These are phyloP conservation scores for Peronosclerospora sorghi DNA, from an alignment of 352 stramenopile genomes.

Conservation along the genomic window DNA sequence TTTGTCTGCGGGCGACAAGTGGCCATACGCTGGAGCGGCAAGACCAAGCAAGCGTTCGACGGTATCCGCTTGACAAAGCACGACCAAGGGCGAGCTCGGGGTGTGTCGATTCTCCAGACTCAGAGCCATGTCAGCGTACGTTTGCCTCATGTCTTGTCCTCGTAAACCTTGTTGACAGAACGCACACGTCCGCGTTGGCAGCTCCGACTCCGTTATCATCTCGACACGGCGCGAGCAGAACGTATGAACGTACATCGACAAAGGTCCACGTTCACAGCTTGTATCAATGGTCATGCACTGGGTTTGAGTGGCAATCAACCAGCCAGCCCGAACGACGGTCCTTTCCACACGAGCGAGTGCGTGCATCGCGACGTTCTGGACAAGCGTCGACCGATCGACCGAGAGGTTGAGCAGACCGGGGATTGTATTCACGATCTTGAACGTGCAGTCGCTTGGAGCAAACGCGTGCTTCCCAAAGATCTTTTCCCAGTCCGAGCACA, in stretches of 20 bases:
- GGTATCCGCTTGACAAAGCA: slow-evolving; percentile 33
- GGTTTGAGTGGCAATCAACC: slow-evolving; percentile 29
- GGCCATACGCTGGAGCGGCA: slow-evolving; percentile 31
- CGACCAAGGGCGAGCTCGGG: slow-evolving; percentile 7
- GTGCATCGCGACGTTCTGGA: slow-evolving; percentile 1
- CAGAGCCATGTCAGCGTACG: slow-evolving; percentile 30
- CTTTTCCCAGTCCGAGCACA: slow-evolving; percentile 55
- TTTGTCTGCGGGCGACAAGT: slow-evolving; percentile 35
- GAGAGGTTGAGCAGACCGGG: slow-evolving; percentile 29
- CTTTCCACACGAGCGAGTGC: slow-evolving; percentile 17
- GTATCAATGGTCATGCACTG: slow-evolving; percentile 22
- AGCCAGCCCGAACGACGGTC: slow-evolving; percentile 28
- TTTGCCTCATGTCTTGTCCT: slow-evolving; percentile 36
- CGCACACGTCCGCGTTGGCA: slow-evolving; percentile 32
- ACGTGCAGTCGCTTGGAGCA: slow-evolving; percentile 26
- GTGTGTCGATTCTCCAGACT: slow-evolving; percentile 30
- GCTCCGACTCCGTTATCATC: slow-evolving; percentile 3
- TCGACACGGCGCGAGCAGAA: slow-evolving; percentile 14
- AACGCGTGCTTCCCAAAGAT: slow-evolving; percentile 56
- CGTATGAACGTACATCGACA: slow-evolving; percentile 36
- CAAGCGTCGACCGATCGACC: slow-evolving; percentile 2
- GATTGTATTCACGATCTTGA: slow-evolving; percentile 38
- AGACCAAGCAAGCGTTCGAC: slow-evolving; percentile 33
- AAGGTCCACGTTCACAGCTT: slow-evolving; percentile 33
- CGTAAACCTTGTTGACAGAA: slow-evolving; percentile 48